Percentiles rank a stretch among this genome's conserved stretches.
phyloP scores from a whole-genome alignment of 768 basidiomycete genomes.

The Trametes punicea region DNA sequence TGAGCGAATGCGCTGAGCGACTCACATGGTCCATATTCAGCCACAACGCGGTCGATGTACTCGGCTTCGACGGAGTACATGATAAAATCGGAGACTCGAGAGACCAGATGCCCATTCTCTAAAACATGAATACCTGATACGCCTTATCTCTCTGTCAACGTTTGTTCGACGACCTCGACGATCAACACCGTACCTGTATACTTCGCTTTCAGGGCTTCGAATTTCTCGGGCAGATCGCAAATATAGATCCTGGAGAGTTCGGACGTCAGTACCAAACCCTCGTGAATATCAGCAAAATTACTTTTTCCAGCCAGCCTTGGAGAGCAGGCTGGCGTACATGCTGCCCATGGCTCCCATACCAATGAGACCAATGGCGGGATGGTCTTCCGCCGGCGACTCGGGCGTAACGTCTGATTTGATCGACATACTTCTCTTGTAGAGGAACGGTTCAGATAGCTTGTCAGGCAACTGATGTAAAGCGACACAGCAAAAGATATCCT shows the following conservation, averaged over 20 bases:
- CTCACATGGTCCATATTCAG: constrained; percentile 89
- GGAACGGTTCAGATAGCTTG: neutral
- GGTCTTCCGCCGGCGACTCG: constrained; percentile 40
- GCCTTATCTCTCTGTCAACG: constrained; percentile 32
- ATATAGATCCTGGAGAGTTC: constrained; percentile 68
- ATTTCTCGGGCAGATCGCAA: constrained; percentile 79
- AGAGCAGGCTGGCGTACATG: constrained; percentile 85
- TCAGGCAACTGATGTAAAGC: neutral
- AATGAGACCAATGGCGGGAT: constrained; percentile 85
- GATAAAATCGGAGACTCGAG: constrained; percentile 88
- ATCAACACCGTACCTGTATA: constrained; percentile 48
- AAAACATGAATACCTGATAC: constrained; percentile 64
- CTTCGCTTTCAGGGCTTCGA: constrained; percentile 54
- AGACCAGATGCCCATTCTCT: constrained; percentile 81
- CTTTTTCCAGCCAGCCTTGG: constrained; percentile 84
- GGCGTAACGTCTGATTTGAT: constrained; percentile 30
- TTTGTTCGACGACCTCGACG: neutral
- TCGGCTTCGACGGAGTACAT: constrained; percentile 96
- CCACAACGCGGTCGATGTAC: constrained; percentile 77
- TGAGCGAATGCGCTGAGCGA: constrained; percentile 10
- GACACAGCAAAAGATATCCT: neutral
- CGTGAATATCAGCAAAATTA: constrained; percentile 33
- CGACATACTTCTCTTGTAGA: neutral
- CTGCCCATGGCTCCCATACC: constrained; percentile 98
- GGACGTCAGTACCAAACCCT: neutral